Evolutionary conservation across 805 yeast species (phyloP), one percentile per base, ranked within the genome.

Genomic region (Teunomyces funiuensis): DNA sequence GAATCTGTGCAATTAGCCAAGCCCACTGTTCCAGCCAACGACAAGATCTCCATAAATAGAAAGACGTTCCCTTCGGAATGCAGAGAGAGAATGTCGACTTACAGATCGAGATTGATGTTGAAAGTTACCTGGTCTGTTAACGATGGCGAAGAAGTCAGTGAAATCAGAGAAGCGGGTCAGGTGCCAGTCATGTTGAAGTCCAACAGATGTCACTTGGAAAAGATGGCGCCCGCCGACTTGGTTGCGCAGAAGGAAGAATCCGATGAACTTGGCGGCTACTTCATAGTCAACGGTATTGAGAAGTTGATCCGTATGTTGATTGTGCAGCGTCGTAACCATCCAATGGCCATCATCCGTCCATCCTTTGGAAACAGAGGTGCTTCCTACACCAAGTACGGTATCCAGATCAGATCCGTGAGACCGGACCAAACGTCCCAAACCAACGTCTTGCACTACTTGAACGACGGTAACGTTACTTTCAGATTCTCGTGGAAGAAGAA

Each of bases 351-450:
- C 55, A 84, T 89, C 45, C 88, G 99, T 71, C 95, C 96, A 25
- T 86, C 96, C 8, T 93, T 91, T 59, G 84, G 83, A 38, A 89
- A 89, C 69, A 84, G 99, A 76, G 99, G 99, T 57, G 85, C 91
- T 5, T 68, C 88, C 6, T 93, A 93, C 68, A 73, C 96, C 29
- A 81, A 82, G 45, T 93, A 67, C 53, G 99, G 99, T 82, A 81
- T 93, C 47, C 97, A 90, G 71, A 85, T 93, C 47, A 81, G 99
- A 69, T 80, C 85, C 47, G 97, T 89, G 2, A 81, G 99, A 61
- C 95, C 96, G 3, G 99, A 93, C 66, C 98, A 93, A 71, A 86
- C 97, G 14, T 90, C 99, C 15, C 97, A 90, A 68, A 89, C 98
- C 4, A 93, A 91, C 60, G 98, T 90, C n/a, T 74, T 93, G 60